phyloP scores from a whole-genome alignment of 1,284 basidiomycete genomes.

The Boletus subluridellus region DNA sequence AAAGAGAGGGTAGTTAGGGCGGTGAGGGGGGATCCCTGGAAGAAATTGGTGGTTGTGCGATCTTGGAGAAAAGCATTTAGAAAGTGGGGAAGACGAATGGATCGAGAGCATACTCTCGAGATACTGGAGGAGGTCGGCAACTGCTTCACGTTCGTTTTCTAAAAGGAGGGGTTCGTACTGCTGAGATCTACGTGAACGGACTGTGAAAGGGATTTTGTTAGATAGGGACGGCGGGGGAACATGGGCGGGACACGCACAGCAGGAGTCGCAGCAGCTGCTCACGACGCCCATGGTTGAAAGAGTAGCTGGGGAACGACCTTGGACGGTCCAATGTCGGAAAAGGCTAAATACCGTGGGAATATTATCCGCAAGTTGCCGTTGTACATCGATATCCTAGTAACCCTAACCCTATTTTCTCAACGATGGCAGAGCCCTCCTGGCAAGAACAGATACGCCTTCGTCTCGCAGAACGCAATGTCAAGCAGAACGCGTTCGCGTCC shows the following conservation, averaged over 20 bases:
- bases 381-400: slow-evolving; percentile 8
- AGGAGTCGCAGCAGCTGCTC: slow-evolving; percentile 74
- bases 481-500: slow-evolving; percentile 71
- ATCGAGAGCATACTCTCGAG: slow-evolving; percentile 75
- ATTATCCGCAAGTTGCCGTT: slow-evolving; percentile 19
- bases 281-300: slow-evolving; percentile 47
- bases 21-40: slow-evolving; percentile 85
- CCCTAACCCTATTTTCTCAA: slow-evolving; percentile 28
- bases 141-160: slow-evolving; percentile 98
- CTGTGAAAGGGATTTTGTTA: slow-evolving; percentile 37
- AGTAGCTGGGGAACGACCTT: neutral
- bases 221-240: slow-evolving; percentile 5
- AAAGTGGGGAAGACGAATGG: slow-evolving; percentile 6
- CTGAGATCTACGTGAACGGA: slow-evolving; percentile 75
- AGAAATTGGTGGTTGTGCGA: slow-evolving; percentile 95
- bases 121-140: slow-evolving; percentile 95
- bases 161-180: slow-evolving; percentile 91
- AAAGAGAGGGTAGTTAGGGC: slow-evolving; percentile 97
- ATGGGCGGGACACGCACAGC: slow-evolving; percentile 51
- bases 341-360: slow-evolving; percentile 23
- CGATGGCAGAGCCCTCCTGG: slow-evolving; percentile 78
- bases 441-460: slow-evolving; percentile 74
- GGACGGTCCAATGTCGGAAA: slow-evolving; percentile 7
- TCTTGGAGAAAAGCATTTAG: slow-evolving; percentile 49
- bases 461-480: slow-evolving; percentile 73